Percentiles rank a stretch among this genome's conserved stretches.
Evolutionary conservation across 805 yeast genomes (phyloP).

Genomic region (Wickerhamiella dianesei): DNA sequence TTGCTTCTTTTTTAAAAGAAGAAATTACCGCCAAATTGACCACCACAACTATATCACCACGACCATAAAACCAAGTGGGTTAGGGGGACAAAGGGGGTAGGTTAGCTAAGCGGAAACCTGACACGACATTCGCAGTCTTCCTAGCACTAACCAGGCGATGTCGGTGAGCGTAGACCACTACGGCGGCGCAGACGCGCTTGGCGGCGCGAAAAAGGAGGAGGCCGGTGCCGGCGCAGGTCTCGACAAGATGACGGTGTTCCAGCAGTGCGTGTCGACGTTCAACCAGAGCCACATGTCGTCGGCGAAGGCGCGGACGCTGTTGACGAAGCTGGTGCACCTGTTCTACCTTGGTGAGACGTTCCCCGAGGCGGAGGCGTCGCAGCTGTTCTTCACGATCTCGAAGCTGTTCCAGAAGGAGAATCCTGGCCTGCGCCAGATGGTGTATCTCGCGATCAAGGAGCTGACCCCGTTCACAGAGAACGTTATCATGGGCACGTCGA

Average conservation of each 20-base stretch:
- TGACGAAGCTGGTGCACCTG: conserved; percentile 72
- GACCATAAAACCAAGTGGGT: not conserved
- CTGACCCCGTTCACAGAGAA: conserved; percentile 74
- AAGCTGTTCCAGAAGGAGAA: conserved; percentile 89
- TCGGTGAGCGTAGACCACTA: not conserved
- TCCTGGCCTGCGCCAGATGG: conserved; percentile 76
- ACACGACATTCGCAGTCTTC: not conserved
- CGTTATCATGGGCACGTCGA: conserved; percentile 92
- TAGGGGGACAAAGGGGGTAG: not conserved
- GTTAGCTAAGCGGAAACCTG: not conserved
- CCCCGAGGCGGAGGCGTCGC: conserved; percentile 80
- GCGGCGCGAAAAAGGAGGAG: conserved; percentile 41
- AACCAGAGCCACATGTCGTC: conserved; percentile 84
- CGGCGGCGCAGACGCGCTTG: not conserved
- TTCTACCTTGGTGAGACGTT: conserved; percentile 77
- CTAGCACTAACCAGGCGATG: not conserved
- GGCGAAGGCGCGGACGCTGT: conserved; percentile 66
- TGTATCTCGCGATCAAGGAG: conserved; percentile 88
- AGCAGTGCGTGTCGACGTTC: conserved; percentile 85
- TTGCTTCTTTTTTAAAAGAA: no score
- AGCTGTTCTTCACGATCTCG: conserved; percentile 83
- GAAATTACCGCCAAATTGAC: no score
- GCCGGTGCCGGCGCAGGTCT: conserved; percentile 55
- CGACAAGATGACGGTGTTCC: conserved; percentile 95
- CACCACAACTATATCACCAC: no score